A percentile compares a stretch with the other conserved stretches of the same genome.
Evolutionary conservation across 148 eudicot genomes (phyloP).

Genomic region (Pharnaceum exiguum): DNA sequence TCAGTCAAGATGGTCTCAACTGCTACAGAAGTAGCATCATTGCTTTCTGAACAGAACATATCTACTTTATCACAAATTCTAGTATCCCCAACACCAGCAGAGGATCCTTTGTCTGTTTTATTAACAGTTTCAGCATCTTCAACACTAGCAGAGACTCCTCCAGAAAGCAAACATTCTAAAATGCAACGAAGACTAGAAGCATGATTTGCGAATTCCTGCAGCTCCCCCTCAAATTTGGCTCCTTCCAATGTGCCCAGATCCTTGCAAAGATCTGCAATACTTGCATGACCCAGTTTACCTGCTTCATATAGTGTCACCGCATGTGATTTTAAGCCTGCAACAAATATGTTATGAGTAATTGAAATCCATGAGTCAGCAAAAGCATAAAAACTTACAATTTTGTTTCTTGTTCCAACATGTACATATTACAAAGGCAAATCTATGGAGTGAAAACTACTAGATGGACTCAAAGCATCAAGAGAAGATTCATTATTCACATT

Average conservation of each 20-base stretch:
- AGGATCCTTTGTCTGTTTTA: conserved; percentile 26
- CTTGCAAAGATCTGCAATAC: conserved; percentile 92
- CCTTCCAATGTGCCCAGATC: conserved; percentile 92
- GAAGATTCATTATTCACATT: too few relatives aligned
- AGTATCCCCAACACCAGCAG: conserved; percentile 28
- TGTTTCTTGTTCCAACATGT: too few relatives aligned
- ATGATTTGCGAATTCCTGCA: conserved; percentile 99
- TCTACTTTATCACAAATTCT: conserved; percentile 25
- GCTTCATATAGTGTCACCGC: conserved; percentile 98
- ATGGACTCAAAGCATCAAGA: too few relatives aligned
- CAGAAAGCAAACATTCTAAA: conserved; percentile 84
- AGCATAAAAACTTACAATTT: background rate
- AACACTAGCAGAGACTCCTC: conserved; percentile 59
- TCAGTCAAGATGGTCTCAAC: conserved; percentile 29
- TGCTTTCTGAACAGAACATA: conserved; percentile 26
- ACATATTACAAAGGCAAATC: too few relatives aligned
- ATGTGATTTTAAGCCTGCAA: conserved; percentile 90
- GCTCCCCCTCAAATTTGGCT: conserved; percentile 90
- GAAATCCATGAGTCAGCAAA: background rate
- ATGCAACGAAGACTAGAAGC: conserved; percentile 93
- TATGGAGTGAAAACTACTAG: too few relatives aligned
- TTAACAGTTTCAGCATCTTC: conserved; percentile 21
- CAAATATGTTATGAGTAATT: conserved; percentile 9
- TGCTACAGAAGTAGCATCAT: conserved; percentile 24
- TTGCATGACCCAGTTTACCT: conserved; percentile 86